Conservation (phyloP, 2,329 filamentous ascomycete species). For the Hymenoscyphus repandus region DNA sequence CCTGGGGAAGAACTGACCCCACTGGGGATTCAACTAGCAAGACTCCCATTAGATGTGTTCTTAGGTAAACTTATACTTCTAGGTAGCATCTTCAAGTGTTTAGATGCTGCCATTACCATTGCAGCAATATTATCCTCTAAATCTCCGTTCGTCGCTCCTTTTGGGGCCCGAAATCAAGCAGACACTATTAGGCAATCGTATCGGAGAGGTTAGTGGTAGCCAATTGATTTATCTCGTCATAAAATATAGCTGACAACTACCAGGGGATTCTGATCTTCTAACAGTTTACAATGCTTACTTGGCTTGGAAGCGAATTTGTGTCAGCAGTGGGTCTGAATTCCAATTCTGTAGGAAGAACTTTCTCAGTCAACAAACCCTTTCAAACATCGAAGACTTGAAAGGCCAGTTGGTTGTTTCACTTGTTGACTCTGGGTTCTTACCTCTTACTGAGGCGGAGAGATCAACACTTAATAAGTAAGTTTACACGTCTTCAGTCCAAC, state of each 20-base stretch:
- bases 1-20: slow-evolving; percentile 76
- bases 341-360: slow-evolving; percentile 95
- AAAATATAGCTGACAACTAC: slow-evolving; percentile 26
- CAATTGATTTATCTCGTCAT: background rate
- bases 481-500: slow-evolving; percentile 20
- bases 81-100: slow-evolving; percentile 79
- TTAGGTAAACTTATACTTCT: slow-evolving; percentile 88
- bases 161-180: slow-evolving; percentile 77
- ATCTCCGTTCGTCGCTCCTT: slow-evolving; percentile 83
- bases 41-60: slow-evolving; percentile 87
- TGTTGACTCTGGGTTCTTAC: slow-evolving; percentile 78
- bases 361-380: slow-evolving; percentile 78
- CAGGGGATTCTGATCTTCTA: slow-evolving; percentile 83
- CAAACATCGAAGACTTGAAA: slow-evolving; percentile 93
- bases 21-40: slow-evolving; percentile 79
- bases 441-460: slow-evolving; percentile 68
- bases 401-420: slow-evolving; percentile 82
- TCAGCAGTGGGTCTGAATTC: slow-evolving; percentile 66
- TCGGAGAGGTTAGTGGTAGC: slow-evolving; percentile 49
- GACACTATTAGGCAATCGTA: slow-evolving; percentile 75
- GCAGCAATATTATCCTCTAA: slow-evolving; percentile 93
- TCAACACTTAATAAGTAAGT: slow-evolving; percentile 53
- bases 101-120: slow-evolving; percentile 87
- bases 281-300: slow-evolving; percentile 93
- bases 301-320: slow-evolving; percentile 80